Evolutionary conservation across 2,329 filamentous ascomycete genomes (phyloP), one percentile per base, ranked within the genome.

Genomic region (Cladobotryum protrusum): DNA sequence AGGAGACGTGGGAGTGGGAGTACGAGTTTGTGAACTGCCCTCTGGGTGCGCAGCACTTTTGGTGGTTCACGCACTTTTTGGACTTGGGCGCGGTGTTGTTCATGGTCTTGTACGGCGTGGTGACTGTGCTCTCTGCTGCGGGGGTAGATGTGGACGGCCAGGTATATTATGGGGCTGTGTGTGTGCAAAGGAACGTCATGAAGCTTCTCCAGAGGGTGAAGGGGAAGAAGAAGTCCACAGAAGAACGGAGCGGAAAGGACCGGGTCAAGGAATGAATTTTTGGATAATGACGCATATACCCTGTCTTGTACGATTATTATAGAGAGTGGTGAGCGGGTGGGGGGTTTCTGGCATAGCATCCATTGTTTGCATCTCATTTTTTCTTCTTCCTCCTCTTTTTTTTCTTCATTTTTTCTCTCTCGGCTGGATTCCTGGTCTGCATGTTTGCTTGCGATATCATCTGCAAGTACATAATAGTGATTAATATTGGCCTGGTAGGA

Each of bases 61-160:
- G 93, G 93, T 99, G 93, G 93, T 76, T 81, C 4, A 82, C 93
- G 5, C 91, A 97, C 72, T 76, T 91, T 42, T 53, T 89, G 33
- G 85, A 89, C 62, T 56, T 89, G 7, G 61, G 74, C 49, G 67
- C 71, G 2, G 35, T 75, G 2, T 42, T 71, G 5, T 61, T 59
- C 13, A 53, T 64, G 0, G 17, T 64, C 3, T 44, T 61, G 32
- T 67, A 65, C 49, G 45, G 53, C 1, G 47, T 58, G 1, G 54
- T 66, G 3, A 49, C 52, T 3, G 52, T 55, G 7, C 52, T 71
- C 35, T 59, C 63, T 17, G 54, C 55, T 0, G 54, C 39, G 0
- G 70, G 71, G 2, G 55, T 72, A 2, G 67, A 72, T 36, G 63
- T 70, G 11, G 68, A 71, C 47, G 58, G 48, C 43, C 43, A 49